phyloP scores from a whole-genome alignment of 2,329 filamentous ascomycete genomes.

The Metarhizium album region DNA sequence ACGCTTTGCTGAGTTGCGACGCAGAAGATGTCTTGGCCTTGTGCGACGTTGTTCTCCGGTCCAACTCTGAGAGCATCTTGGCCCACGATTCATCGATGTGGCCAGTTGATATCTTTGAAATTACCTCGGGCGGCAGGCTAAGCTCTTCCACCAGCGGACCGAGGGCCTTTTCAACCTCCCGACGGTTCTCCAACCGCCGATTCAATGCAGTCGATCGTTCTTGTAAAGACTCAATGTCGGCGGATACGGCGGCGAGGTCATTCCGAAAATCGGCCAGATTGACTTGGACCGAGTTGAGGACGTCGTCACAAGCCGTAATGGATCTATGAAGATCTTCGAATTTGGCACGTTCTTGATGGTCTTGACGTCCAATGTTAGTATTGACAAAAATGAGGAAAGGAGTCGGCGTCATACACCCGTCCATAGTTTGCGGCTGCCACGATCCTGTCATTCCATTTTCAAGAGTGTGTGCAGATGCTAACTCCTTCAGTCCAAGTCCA shows the following conservation, averaged over 20 bases:
- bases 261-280: slow-evolving; percentile 90
- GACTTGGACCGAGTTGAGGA: slow-evolving; percentile 82
- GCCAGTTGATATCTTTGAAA: slow-evolving; percentile 78
- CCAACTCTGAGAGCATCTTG: slow-evolving; percentile 71
- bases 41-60: slow-evolving; percentile 63
- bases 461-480: slow-evolving; percentile 34
- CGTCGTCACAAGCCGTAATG: slow-evolving; percentile 83
- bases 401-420: slow-evolving; percentile 53
- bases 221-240: slow-evolving; percentile 91
- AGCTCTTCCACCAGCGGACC: slow-evolving; percentile 87
- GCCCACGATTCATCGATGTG: slow-evolving; percentile 85
- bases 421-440: slow-evolving; percentile 49
- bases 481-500: slow-evolving; percentile 63
- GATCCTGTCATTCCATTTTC: slow-evolving; percentile 11
- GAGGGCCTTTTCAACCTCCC: slow-evolving; percentile 76
- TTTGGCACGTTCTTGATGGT: slow-evolving; percentile 70
- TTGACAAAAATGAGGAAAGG: not conserved
- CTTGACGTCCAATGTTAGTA: slow-evolving; percentile 26
- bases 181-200: slow-evolving; percentile 77
- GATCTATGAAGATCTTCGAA: slow-evolving; percentile 87
- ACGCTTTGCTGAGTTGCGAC: slow-evolving; percentile 57
- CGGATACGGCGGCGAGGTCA: slow-evolving; percentile 82
- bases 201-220: slow-evolving; percentile 75
- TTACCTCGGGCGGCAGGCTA: slow-evolving; percentile 72
- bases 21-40: slow-evolving; percentile 51